Percentiles rank a stretch among this genome's conserved stretches.
These are phyloP conservation scores for Flaveria floridana DNA, from an alignment of 140 eudicot genomes.

Conservation along the genomic window DNA sequence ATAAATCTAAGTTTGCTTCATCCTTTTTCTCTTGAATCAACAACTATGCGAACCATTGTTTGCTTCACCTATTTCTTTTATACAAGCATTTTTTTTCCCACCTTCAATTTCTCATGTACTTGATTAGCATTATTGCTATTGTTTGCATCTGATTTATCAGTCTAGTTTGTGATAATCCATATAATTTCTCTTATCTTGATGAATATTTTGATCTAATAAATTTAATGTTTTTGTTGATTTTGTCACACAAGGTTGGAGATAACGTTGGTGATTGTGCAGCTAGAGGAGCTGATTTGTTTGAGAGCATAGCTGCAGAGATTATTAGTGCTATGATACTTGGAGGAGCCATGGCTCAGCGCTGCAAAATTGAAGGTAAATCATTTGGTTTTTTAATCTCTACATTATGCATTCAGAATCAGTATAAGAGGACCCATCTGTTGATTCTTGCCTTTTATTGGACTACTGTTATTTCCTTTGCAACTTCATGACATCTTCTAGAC, in stretches of 20 bases:
- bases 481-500: constrained; percentile 6
- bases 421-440: constrained; percentile 17
- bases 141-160: constrained; percentile 6
- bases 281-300: constrained; percentile 96
- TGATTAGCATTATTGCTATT: constrained; percentile 1
- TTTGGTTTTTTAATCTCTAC: constrained; percentile 9
- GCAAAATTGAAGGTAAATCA: constrained; percentile 82
- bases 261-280: constrained; percentile 99
- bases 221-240: constrained; percentile 21
- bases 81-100: neutral
- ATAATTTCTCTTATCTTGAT: constrained; percentile 7
- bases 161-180: neutral
- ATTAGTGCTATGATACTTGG: constrained; percentile 99
- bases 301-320: constrained; percentile 98
- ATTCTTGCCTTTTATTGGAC: constrained; percentile 4
- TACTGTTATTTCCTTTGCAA: neutral
- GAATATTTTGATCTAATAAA: constrained; percentile 14
- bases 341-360: constrained; percentile 93
- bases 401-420: neutral
- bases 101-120: constrained; percentile 6
- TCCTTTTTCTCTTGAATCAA: neutral
- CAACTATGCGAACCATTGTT: neutral
- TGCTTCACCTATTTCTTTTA: neutral
- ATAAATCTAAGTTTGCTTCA: neutral
- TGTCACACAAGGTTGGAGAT: constrained; percentile 75